Base-by-base conservation (phyloP, 2,329 filamentous ascomycete species). In the Aspergillus sp. region DNA sequence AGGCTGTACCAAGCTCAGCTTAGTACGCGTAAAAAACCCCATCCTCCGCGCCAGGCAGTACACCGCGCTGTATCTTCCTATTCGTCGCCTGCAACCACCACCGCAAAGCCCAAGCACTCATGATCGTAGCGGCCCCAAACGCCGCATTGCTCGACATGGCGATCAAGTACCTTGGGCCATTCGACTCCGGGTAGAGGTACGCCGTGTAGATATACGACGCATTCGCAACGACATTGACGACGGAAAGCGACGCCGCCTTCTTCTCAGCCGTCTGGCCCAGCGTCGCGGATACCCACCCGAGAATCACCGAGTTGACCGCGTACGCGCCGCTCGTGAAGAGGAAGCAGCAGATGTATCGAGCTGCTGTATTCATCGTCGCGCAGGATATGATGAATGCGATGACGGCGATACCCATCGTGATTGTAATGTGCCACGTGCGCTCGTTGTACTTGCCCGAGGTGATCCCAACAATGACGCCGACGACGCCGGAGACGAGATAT, bases 191-290 rank as follows among this genome's bases (percentile, higher is more conserved):
- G 54, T 68, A 73, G 1, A 75, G 61, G 58, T 76, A 76, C 4
- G 72, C 66, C 6, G 70, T 69, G 25, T 73, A 80, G 46, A 79
- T 77, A 46, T 75, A 70, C 30, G 69, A 67, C 15, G 70, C 66
- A 54, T 75, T 79, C 2, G 73, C 72, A 13, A 76, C 68, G 2
- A 74, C 70, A 38, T 79, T 79, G 30, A 79, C 76, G 46, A 79
- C 74, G 2, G 74, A 73, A 11, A 79, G 48, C 0, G 73, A 69
- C 0, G 74, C 75, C 8, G 77, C 77, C 48, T 78, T 79, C 68
- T 79, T 80, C 64, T 77, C 76, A 0, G 72, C 63, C 2, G 77
- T 77, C 50, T 78, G 75, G 2, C 75, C 76, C 1, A 76, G 71
- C 1, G 75, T 77, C 1, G 71, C 71, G 1, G 74, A 73, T 0